Conservation (phyloP, 208 protist species). For the Leishmania turanica region DNA sequence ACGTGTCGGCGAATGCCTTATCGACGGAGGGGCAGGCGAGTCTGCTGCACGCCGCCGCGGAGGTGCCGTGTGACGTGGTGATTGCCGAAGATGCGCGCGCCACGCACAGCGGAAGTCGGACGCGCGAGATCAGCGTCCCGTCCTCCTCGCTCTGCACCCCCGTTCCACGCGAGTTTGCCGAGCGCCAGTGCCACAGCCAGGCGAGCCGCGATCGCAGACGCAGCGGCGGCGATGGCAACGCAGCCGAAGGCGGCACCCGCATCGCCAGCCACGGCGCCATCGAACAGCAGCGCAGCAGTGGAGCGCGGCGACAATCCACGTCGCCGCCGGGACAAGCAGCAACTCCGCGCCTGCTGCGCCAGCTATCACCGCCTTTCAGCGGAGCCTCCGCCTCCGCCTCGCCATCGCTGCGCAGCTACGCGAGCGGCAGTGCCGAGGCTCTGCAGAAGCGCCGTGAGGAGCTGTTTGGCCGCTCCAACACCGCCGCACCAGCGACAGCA, state of each 20-base stretch:
- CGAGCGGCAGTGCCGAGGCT: conserved; percentile 50
- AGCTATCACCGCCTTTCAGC: conserved; percentile 27
- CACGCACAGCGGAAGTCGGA: conserved; percentile 7
- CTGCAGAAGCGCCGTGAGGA: conserved; percentile 57
- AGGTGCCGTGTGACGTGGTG: conserved; percentile 35
- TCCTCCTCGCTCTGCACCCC: conserved; percentile 1
- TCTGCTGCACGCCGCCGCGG: conserved; percentile 27
- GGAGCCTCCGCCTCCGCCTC: conserved; percentile 23
- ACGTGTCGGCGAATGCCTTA: conserved; percentile 43
- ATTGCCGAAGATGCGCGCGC: conserved; percentile 10
- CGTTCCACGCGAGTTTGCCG: not conserved
- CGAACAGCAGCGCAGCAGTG: not conserved
- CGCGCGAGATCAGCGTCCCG: conserved; percentile 7
- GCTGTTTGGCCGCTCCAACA: conserved; percentile 38
- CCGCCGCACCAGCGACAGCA: not conserved
- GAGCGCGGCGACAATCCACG: not conserved
- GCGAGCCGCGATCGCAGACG: not conserved
- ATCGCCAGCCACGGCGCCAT: not conserved
- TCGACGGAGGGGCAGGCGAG: conserved; percentile 18
- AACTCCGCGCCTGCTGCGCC: not conserved
- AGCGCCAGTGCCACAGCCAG: not conserved
- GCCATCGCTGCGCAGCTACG: conserved; percentile 33
- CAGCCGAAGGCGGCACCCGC: not conserved
- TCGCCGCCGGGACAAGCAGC: not conserved
- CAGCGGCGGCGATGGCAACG: not conserved